phyloP scores from a whole-genome alignment of 192 early-diverging fungal genomes.

The Coemansia sp. region DNA sequence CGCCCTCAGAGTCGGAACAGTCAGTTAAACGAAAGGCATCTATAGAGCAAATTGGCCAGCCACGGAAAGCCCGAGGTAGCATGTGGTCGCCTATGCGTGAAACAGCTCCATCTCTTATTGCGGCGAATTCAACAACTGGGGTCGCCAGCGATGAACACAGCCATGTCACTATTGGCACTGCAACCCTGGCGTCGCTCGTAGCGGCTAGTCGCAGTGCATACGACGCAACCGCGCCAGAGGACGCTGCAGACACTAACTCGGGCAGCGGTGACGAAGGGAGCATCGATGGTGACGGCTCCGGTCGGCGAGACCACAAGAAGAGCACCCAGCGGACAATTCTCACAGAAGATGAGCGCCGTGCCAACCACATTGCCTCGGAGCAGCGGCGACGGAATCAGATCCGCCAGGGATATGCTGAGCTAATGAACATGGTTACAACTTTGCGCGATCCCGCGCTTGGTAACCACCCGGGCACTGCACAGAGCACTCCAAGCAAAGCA shows the following conservation, averaged over 20 bases:
- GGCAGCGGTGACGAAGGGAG: background rate
- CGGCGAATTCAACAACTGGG: background rate
- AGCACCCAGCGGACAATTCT: constrained; percentile 61
- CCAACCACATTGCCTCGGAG: constrained; percentile 95
- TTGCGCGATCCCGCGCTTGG: constrained; percentile 58
- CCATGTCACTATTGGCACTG: background rate
- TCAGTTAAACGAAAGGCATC: constrained; percentile 54
- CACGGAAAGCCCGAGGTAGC: constrained; percentile 38
- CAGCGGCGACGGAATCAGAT: constrained; percentile 93
- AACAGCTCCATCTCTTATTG: background rate
- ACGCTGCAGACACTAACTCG: background rate
- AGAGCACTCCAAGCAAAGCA: constrained; percentile 81
- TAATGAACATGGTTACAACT: constrained; percentile 83
- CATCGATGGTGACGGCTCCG: background rate
- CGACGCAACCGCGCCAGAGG: background rate
- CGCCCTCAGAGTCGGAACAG: constrained; percentile 43
- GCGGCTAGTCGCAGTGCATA: background rate
- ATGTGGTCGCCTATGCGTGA: constrained; percentile 40
- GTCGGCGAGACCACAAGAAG: constrained; percentile 43
- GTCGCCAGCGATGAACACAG: background rate
- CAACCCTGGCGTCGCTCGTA: background rate
- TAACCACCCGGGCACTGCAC: constrained; percentile 60
- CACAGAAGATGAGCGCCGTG: constrained; percentile 87
- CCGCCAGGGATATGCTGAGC: constrained; percentile 83
- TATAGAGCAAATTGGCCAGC: constrained; percentile 39